A percentile compares a stretch with the other conserved stretches of the same genome.
phyloP scores from a whole-genome alignment of 2,329 filamentous ascomycete genomes.

The Aspergillus bombycis region DNA sequence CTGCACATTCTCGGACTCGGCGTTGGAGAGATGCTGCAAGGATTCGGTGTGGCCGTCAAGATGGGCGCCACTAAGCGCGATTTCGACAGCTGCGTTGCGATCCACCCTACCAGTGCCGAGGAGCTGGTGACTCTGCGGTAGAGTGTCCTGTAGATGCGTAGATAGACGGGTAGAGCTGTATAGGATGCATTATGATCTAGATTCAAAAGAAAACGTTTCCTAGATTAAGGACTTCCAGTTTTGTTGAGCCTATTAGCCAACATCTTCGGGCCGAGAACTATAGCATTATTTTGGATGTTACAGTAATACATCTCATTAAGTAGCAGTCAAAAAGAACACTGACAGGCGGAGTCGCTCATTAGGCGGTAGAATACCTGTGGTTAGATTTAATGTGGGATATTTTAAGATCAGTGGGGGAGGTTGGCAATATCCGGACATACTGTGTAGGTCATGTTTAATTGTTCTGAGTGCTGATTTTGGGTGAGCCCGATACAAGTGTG shows the following conservation, averaged over 20 bases:
- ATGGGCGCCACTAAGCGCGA: slow-evolving; percentile 80
- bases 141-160: slow-evolving; percentile 38
- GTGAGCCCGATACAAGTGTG: too few species aligned
- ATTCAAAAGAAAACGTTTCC: background rate
- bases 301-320: too few species aligned
- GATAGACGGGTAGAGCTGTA: background rate
- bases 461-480: too few species aligned
- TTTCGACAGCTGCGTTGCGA: slow-evolving; percentile 75
- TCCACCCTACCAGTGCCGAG: slow-evolving; percentile 76
- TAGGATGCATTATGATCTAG: background rate
- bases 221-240: background rate
- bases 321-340: too few species aligned
- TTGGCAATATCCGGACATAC: too few species aligned
- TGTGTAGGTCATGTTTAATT: too few species aligned
- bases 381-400: too few species aligned
- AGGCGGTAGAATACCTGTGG: too few species aligned
- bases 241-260: background rate
- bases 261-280: background rate
- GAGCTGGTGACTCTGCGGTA: slow-evolving; percentile 64
- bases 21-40: slow-evolving; percentile 69
- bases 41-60: slow-evolving; percentile 76
- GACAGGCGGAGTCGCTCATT: too few species aligned
- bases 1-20: slow-evolving; percentile 53
- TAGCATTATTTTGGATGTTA: background rate
- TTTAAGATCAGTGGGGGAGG: too few species aligned